Evolutionary conservation across 2,329 filamentous ascomycete species (phyloP), one percentile per base, ranked within the genome.

Genomic region (Scorias spongiosa): DNA sequence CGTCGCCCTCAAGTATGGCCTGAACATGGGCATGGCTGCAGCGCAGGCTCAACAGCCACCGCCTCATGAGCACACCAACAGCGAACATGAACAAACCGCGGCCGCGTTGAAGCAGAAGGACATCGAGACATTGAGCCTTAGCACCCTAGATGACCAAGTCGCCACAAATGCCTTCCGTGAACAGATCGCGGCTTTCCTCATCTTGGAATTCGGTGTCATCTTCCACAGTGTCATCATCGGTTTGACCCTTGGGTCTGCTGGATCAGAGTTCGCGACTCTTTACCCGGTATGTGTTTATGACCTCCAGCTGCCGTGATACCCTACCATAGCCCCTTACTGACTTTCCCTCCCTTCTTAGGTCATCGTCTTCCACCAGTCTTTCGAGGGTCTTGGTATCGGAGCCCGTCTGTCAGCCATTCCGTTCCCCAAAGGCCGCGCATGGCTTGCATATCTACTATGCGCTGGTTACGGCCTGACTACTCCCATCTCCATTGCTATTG

Each of bases 371-470:
- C 88, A 95, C 62, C 88, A 95, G 61, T 86, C 84, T 18, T 93
- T 95, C 48, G 88, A 95, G 63, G 88, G 88, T 11, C 78, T 95
- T 7, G 88, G 86, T 70, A 72, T 95, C 2, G 88, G 88, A n/a
- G 80, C 86, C 2, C 81, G 89, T 43, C 73, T 95, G 3, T 85
- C 85, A 1, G 76, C 76, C 5, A 78, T 85, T 0, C 71, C 76
- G 0, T 95, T 85, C 84, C 85, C 87, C 0, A 64, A 69, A 32
- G 68, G 68, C 32, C 83, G 81, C 58, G 62, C 66, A 32, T 82
- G 76, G 74, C 80, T 86, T 34, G 85, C 87, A 0, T 93, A 88
- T 61, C 40, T 80, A 1, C 73, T 95, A n/a, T 85, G 72, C 0
- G 29, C 77, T 1, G 72, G 71, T 5, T 95, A 84, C 60, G 83